Conservation (phyloP, 108 stramenopile genomes). For the Conticribra weissflogii region DNA sequence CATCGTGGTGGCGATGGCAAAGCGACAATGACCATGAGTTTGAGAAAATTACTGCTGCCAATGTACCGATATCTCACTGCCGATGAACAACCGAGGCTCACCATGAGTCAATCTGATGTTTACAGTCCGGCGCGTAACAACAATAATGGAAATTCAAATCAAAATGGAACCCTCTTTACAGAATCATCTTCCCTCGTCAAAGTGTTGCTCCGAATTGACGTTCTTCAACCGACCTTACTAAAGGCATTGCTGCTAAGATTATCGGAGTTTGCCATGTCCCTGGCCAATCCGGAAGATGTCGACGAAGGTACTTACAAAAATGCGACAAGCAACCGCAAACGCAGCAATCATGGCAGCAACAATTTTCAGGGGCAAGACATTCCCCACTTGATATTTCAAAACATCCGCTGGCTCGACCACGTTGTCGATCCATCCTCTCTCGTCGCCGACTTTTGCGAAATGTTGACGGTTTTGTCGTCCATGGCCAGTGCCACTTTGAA, state of each 20-base stretch:
- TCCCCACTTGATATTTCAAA: constrained; percentile 48
- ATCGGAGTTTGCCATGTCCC: constrained; percentile 29
- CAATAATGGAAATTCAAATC: constrained; percentile 2
- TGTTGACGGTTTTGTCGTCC: constrained; percentile 36
- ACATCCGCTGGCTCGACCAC: constrained; percentile 57
- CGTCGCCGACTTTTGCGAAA: constrained; percentile 34
- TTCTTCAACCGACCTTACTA: constrained; percentile 48
- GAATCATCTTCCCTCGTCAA: constrained; percentile 50
- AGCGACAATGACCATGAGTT: no score
- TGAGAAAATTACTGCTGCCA: constrained; percentile 43
- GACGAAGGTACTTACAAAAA: not conserved
- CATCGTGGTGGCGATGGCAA: no score
- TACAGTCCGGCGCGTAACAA: no score
- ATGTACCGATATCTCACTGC: constrained; percentile 38
- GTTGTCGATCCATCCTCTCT: constrained; percentile 39
- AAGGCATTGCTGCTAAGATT: constrained; percentile 38
- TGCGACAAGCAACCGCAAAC: no score
- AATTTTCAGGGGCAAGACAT: constrained; percentile 19
- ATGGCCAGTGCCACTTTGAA: no score
- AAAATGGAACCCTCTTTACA: no score
- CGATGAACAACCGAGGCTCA: not conserved
- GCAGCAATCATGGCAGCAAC: no score
- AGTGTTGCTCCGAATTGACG: constrained; percentile 46
- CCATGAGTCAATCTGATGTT: constrained; percentile 3
- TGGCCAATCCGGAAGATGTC: constrained; percentile 6